Evolutionary conservation across 495 filamentous ascomycete species (phyloP), one percentile per base, ranked within the genome.

Genomic region (Penicillium silybi): DNA sequence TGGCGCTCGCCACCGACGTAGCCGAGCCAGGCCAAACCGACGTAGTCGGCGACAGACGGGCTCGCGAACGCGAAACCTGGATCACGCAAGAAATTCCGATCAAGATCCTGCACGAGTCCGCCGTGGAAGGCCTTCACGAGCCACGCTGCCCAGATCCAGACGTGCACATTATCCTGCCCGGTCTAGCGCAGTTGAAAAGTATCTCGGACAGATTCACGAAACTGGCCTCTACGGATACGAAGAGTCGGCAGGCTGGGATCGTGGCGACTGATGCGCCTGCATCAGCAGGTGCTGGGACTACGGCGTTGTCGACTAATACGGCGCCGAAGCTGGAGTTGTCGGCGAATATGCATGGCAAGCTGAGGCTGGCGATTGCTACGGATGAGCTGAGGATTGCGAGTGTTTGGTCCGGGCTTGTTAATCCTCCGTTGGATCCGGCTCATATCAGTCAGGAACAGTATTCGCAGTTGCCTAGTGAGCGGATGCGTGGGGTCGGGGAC

Each of bases 61-160:
- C 70, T 4, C 72, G 75, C 22, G 85, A 89, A 52, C 84, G 85
- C 57, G 90, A 96, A 65, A 92, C 90, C 32, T 76, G 89, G 60
- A 85, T 98, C 59, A 96, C 90, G n/a, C 95, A 98, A 62, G 90
- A 97, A 67, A 82, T 97, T 22, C 93, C 95, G n/a, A 84, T 97
- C 44, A 84, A 90, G 4, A 90, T 98, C 4, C 80, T 98, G 4
- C 85, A 86, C 56, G 81, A 87, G 1, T 79, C 82, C 16, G 85
- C 83, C 0, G 89, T 98, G 1, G 87, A 90, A 48, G 86, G 82
- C 13, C 84, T 97, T 35, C 89, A 92, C 67, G 92, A 98, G 69
- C 93, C 93, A 13, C 83, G 82, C 46, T 89, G 90, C 46, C 85
- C 89, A 19, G 91, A 97, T 59, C 90, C 92, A 38, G 92, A 98